Evolutionary conservation across 306 rosid genomes (phyloP).

Genomic region (Parietaria judaica): DNA sequence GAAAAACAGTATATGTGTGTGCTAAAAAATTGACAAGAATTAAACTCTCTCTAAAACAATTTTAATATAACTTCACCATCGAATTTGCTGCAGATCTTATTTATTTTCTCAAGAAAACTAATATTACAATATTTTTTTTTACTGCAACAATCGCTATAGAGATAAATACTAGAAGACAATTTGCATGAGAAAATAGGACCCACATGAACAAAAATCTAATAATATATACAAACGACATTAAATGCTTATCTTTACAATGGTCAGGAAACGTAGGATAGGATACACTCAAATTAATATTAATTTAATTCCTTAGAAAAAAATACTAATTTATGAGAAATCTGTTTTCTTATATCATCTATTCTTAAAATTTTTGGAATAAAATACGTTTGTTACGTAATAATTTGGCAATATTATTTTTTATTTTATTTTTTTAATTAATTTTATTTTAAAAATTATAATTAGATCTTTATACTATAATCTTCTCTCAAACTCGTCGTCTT

Average conservation of each 20-base stretch:
- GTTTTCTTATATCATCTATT: too few species aligned
- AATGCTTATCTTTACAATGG: neutral
- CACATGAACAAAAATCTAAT: neutral
- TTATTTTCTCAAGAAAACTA: neutral
- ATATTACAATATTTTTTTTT: neutral
- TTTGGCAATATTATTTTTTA: too few species aligned
- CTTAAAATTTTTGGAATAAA: too few species aligned
- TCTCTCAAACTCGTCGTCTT: too few species aligned
- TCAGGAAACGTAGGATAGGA: constrained; percentile 9
- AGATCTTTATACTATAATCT: too few species aligned
- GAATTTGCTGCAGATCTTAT: constrained; percentile 10
- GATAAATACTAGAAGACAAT: constrained; percentile 7
- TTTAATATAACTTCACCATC: neutral
- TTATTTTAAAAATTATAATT: too few species aligned
- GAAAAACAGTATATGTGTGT: neutral
- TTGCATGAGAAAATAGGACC: neutral
- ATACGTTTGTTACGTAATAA: too few species aligned
- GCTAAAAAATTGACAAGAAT: neutral
- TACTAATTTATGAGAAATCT: too few species aligned
- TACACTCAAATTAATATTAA: neutral
- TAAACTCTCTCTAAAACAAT: neutral
- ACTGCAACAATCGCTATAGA: neutral
- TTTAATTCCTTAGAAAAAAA: too few species aligned
- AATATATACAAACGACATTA: neutral
- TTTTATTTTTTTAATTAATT: too few species aligned